Evolutionary conservation across 1,284 basidiomycete species (phyloP).

Genomic region (Ganoderma multipileum): DNA sequence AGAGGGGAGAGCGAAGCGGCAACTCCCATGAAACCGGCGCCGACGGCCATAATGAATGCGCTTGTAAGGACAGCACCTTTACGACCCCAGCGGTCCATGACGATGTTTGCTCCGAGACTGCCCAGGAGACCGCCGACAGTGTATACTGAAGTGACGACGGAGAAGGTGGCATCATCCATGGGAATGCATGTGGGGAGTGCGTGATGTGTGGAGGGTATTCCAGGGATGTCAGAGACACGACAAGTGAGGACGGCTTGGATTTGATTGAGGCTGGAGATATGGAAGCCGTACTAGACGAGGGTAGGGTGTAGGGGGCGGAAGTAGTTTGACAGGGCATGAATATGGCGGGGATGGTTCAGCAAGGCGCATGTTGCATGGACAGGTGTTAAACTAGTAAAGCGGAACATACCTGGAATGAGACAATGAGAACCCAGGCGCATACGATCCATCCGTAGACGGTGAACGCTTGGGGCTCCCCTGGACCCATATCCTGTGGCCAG

Average conservation of each 20-base stretch:
- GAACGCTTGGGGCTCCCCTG: slow-evolving; percentile 46
- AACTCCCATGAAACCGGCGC: slow-evolving; percentile 70
- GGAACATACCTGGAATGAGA: slow-evolving; percentile 64
- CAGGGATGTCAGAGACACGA: slow-evolving; percentile 32
- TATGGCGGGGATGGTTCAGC: neutral
- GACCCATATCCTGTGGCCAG: slow-evolving; percentile 22
- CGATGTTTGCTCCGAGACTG: slow-evolving; percentile 70
- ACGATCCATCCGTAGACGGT: slow-evolving; percentile 67
- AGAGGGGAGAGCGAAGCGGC: slow-evolving; percentile 65
- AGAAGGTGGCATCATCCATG: slow-evolving; percentile 80
- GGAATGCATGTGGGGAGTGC: slow-evolving; percentile 74
- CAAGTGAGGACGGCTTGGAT: slow-evolving; percentile 84
- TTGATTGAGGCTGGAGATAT: slow-evolving; percentile 89
- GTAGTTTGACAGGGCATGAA: neutral
- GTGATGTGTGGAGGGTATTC: slow-evolving; percentile 29
- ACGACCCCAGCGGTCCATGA: slow-evolving; percentile 76
- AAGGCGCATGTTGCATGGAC: slow-evolving; percentile 6
- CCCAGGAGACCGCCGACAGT: slow-evolving; percentile 90
- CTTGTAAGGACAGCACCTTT: slow-evolving; percentile 68
- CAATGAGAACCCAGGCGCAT: slow-evolving; percentile 67
- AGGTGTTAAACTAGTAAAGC: neutral
- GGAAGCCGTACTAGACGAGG: slow-evolving; percentile 70
- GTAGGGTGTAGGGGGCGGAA: too few species aligned
- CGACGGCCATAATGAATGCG: slow-evolving; percentile 62
- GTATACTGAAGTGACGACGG: slow-evolving; percentile 83